phyloP scores from a whole-genome alignment of 495 filamentous ascomycete genomes.

The Extremus antarcticus region DNA sequence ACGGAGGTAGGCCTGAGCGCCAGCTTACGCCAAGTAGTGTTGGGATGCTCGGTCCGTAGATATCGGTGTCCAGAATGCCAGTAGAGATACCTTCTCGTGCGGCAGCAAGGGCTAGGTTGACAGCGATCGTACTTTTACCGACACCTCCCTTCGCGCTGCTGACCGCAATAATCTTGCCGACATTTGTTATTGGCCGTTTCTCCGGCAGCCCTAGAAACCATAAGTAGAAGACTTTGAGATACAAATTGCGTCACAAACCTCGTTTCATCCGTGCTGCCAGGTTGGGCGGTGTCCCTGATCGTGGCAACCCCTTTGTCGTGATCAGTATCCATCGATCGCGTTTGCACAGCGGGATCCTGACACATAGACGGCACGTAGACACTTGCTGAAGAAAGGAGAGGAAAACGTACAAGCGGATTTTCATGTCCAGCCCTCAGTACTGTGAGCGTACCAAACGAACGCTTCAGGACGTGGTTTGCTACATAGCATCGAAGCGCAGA shows the following conservation, averaged over 20 bases:
- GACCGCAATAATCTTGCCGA: constrained; percentile 79
- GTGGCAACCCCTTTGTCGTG: constrained; percentile 62
- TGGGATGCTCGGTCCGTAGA: constrained; percentile 92
- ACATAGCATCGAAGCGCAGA: too few species aligned
- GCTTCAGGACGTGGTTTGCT: too few species aligned
- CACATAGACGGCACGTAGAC: too few species aligned
- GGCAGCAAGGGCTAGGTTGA: constrained; percentile 79
- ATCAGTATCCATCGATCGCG: neutral
- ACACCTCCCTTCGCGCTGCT: constrained; percentile 96
- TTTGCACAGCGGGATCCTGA: too few species aligned
- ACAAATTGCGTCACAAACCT: constrained; percentile 22
- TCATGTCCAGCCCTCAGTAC: too few species aligned
- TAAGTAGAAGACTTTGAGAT: neutral
- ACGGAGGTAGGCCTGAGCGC: constrained; percentile 51
- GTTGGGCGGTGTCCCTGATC: constrained; percentile 56
- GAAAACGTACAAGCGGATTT: constrained; percentile 63
- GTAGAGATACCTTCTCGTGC: constrained; percentile 66
- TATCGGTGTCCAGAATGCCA: constrained; percentile 88
- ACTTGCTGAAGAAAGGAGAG: too few species aligned
- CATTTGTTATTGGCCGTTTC: constrained; percentile 65
- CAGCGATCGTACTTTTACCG: constrained; percentile 87
- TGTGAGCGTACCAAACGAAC: too few species aligned
- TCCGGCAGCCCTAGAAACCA: constrained; percentile 51
- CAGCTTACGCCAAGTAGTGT: constrained; percentile 70
- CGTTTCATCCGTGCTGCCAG: constrained; percentile 67